These are phyloP conservation scores for Lactarius indigo DNA, from an alignment of 768 basidiomycete genomes.

Conservation along the genomic window DNA sequence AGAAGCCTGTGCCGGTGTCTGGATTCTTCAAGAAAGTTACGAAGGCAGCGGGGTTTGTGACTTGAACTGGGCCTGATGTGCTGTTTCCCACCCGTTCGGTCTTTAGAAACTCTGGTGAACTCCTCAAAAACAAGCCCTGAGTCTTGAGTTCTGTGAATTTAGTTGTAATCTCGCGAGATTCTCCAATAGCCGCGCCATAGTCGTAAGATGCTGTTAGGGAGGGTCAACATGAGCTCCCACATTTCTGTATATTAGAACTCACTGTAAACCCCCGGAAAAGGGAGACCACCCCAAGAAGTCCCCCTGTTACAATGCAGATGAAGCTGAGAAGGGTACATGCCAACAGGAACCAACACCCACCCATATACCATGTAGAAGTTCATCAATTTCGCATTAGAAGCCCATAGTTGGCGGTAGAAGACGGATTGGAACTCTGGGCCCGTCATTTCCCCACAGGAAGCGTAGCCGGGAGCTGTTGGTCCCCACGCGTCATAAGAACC, in stretches of 20 bases:
- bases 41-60: constrained; percentile 48
- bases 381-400: constrained; percentile 75
- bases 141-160: constrained; percentile 80
- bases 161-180: constrained; percentile 58
- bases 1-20: constrained; percentile 63
- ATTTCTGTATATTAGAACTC: constrained; percentile 23
- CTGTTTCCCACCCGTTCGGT: constrained; percentile 71
- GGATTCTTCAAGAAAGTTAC: constrained; percentile 66
- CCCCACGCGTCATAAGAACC: constrained; percentile 85
- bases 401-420: constrained; percentile 76
- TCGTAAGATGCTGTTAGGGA: constrained; percentile 58
- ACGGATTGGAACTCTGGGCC: constrained; percentile 75
- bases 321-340: not conserved
- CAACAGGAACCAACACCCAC: constrained; percentile 33
- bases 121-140: constrained; percentile 74
- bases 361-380: constrained; percentile 87
- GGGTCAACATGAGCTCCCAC: not conserved
- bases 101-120: constrained; percentile 74
- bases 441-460: constrained; percentile 59
- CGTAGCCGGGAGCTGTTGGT: constrained; percentile 67
- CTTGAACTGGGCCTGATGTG: constrained; percentile 43
- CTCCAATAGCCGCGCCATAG: constrained; percentile 71
- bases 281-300: constrained; percentile 81
- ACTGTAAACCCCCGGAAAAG: constrained; percentile 72
- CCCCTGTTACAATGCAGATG: constrained; percentile 44